phyloP scores from a whole-genome alignment of 139 green algal species.

The Pleodorina starrii region DNA sequence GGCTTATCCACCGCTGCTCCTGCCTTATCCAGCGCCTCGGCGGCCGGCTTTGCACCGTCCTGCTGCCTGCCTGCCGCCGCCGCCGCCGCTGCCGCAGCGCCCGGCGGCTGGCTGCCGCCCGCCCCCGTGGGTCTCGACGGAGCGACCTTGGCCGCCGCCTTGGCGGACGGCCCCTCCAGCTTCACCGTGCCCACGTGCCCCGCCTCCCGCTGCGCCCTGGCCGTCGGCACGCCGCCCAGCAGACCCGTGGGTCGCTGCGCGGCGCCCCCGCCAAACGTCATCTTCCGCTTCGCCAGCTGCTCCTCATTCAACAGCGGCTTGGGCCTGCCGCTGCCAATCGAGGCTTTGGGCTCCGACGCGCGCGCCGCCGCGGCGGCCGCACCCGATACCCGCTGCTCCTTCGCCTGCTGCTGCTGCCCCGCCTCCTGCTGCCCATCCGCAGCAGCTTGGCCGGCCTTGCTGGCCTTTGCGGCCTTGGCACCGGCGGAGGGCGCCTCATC shows the following conservation, averaged over 20 bases:
- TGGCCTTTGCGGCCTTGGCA: neutral
- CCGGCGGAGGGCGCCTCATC: neutral
- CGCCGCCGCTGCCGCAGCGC: neutral
- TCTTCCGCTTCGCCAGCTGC: conserved; percentile 47
- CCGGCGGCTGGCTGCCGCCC: neutral
- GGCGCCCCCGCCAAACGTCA: neutral
- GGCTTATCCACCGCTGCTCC: neutral
- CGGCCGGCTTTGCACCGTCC: neutral
- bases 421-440: too few relatives aligned
- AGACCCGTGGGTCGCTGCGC: conserved; percentile 30
- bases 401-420: too few relatives aligned
- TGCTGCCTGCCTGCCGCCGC: neutral
- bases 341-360: too few relatives aligned
- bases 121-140: neutral
- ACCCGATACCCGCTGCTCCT: too few relatives aligned
- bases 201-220: conserved; percentile 70
- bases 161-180: neutral
- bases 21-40: neutral
- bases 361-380: too few relatives aligned
- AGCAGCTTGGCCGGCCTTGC: too few relatives aligned
- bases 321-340: neutral
- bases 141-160: neutral
- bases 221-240: conserved; percentile 76
- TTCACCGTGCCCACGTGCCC: conserved; percentile 3
- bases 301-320: conserved; percentile 28